phyloP scores from a whole-genome alignment of 345 rosid species.

The Sonneratia alba region DNA sequence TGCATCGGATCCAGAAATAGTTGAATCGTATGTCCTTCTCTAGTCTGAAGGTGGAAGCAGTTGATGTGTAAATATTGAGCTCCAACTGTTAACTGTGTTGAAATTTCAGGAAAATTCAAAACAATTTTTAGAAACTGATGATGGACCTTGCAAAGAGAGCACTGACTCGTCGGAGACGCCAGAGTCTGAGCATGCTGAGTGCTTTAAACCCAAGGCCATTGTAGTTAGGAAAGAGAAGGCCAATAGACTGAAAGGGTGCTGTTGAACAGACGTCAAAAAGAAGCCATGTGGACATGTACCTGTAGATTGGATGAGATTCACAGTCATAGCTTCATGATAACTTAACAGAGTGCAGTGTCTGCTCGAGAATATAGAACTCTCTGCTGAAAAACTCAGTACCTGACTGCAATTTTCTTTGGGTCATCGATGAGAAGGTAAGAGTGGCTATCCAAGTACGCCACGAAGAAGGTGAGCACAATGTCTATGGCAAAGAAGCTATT shows the following conservation, averaged over 20 bases:
- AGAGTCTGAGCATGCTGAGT: conserved; percentile 88
- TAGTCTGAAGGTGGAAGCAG: conserved; percentile 32
- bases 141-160: conserved; percentile 71
- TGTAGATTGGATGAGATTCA: conserved; percentile 16
- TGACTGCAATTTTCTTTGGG: conserved; percentile 46
- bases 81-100: not conserved
- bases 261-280: conserved; percentile 67
- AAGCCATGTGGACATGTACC: conserved; percentile 71
- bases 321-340: no score
- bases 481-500: conserved; percentile 84
- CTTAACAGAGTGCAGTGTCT: no score
- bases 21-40: conserved; percentile 87
- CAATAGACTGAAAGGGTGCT: conserved; percentile 60
- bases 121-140: not conserved
- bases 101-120: not conserved
- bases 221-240: conserved; percentile 41
- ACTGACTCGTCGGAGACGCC: conserved; percentile 97
- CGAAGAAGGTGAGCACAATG: conserved; percentile 72
- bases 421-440: conserved; percentile 71
- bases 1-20: conserved; percentile 94
- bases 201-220: conserved; percentile 39
- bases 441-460: conserved; percentile 63
- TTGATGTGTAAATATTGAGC: conserved; percentile 2
- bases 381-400: no score
- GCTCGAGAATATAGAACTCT: no score